These are phyloP conservation scores for Toxoplasma gondii DNA, from an alignment of 169 alveolate genomes.

Conservation along the genomic window DNA sequence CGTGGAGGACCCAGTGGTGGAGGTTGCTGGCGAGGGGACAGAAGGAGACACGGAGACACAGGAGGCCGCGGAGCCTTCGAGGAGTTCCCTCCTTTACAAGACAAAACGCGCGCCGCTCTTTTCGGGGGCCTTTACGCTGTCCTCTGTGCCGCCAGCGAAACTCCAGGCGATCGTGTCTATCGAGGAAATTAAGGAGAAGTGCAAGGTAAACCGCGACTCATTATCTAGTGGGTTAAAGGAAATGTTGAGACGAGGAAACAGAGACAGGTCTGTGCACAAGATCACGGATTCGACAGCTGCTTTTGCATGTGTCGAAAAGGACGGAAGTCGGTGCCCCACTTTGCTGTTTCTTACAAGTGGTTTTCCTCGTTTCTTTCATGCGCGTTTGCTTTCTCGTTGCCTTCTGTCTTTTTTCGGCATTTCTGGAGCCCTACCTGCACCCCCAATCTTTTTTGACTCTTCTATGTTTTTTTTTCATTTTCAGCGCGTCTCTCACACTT, in stretches of 20 bases:
- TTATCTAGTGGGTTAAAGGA: not conserved
- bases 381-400: too few relatives aligned
- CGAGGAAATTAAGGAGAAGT: not conserved
- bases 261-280: not conserved
- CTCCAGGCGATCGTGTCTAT: constrained; percentile 1
- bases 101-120: constrained; percentile 11
- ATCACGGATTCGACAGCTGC: not conserved
- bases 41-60: not conserved
- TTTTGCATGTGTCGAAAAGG: not conserved
- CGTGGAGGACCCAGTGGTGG: constrained; percentile 25
- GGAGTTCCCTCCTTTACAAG: not conserved
- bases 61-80: not conserved
- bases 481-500: too few relatives aligned
- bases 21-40: not conserved
- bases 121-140: constrained; percentile 27
- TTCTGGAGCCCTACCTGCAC: too few relatives aligned
- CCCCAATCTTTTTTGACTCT: too few relatives aligned
- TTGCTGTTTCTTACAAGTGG: too few relatives aligned
- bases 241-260: not conserved
- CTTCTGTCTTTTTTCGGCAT: too few relatives aligned
- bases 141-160: constrained; percentile 5
- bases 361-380: too few relatives aligned
- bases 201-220: not conserved
- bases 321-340: too few relatives aligned
- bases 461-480: too few relatives aligned